A percentile compares a stretch with the other conserved stretches of the same genome.
phyloP scores from a whole-genome alignment of 108 stramenopile genomes.

The Cafeteria roenbergensis region DNA sequence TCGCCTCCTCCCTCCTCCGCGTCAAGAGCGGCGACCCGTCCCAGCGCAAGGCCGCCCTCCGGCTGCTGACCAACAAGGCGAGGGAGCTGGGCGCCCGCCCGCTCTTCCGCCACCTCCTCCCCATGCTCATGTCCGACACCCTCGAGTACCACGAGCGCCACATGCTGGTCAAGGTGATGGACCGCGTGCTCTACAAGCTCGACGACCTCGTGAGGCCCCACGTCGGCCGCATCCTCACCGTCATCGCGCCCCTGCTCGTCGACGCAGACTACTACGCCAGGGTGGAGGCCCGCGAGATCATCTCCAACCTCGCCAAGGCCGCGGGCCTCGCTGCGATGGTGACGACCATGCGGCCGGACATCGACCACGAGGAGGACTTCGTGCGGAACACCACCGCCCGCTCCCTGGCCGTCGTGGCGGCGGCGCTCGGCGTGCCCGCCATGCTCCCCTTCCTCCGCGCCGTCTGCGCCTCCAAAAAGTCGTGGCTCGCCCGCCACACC shows the following conservation, averaged over 20 bases:
- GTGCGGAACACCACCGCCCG: conserved; percentile 91
- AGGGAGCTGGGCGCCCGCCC: conserved; percentile 81
- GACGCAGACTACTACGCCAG: conserved; percentile 98
- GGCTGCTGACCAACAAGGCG: conserved; percentile 92
- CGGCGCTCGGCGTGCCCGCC: conserved; percentile 83
- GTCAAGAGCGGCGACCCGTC: conserved; percentile 97
- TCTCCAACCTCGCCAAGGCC: conserved; percentile 95
- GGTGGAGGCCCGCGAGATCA: conserved; percentile 93
- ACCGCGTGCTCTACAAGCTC: conserved; percentile 88
- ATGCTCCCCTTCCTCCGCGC: conserved; percentile 96
- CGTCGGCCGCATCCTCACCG: conserved; percentile 88
- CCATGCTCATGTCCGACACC: conserved; percentile 87
- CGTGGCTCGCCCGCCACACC: conserved; percentile 97
- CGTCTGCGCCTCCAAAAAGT: conserved; percentile 84
- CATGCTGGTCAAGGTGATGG: conserved; percentile 95
- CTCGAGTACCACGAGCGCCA: conserved; percentile 98
- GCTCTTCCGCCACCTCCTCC: conserved; percentile 88
- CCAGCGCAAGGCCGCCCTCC: conserved; percentile 91
- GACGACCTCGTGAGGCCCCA: conserved; percentile 88
- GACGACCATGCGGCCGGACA: conserved; percentile 97
- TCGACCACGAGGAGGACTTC: conserved; percentile 94
- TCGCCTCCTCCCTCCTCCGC: conserved; percentile 78
- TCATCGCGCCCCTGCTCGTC: conserved; percentile 90
- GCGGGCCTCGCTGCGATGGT: conserved; percentile 99
- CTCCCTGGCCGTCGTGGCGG: conserved; percentile 95